Conservation (phyloP, 768 basidiomycete genomes). For the Butyriboletus loyo region DNA sequence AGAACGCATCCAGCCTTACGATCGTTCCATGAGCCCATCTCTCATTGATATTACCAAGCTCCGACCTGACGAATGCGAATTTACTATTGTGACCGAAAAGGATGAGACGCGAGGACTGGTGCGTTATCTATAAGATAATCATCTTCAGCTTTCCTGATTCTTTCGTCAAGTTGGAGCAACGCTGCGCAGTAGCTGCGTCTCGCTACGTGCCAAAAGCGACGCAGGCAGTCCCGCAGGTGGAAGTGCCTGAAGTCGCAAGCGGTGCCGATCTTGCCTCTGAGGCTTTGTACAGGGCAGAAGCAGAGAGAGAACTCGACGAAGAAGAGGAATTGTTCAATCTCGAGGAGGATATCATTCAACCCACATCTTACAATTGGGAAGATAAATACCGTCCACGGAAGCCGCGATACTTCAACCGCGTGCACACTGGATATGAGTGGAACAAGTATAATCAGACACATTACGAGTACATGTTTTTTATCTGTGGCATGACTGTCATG, state of each 20-base stretch:
- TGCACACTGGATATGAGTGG: constrained; percentile 99
- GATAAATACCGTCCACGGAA: constrained; percentile 98
- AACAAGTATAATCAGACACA: constrained; percentile 99
- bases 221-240: constrained; percentile 56
- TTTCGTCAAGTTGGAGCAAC: constrained; percentile 57
- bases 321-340: constrained; percentile 95
- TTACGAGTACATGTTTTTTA: constrained; percentile 68
- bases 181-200: constrained; percentile 78
- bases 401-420: constrained; percentile 97
- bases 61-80: constrained; percentile 72
- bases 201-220: constrained; percentile 81
- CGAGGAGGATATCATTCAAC: constrained; percentile 82
- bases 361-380: constrained; percentile 94
- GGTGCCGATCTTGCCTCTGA: constrained; percentile 82
- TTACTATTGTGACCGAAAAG: constrained; percentile 69
- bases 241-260: constrained; percentile 54
- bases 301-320: constrained; percentile 89
- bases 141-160: constrained; percentile 1
- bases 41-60: constrained; percentile 70
- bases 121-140: constrained; percentile 24
- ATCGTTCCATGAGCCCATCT: constrained; percentile 83
- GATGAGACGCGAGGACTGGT: constrained; percentile 69
- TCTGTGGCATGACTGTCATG: not conserved
- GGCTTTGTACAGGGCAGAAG: constrained; percentile 86
- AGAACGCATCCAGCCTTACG: constrained; percentile 79